phyloP scores from a whole-genome alignment of 1,139 yeast genomes.

The Debaryomyces udenii region DNA sequence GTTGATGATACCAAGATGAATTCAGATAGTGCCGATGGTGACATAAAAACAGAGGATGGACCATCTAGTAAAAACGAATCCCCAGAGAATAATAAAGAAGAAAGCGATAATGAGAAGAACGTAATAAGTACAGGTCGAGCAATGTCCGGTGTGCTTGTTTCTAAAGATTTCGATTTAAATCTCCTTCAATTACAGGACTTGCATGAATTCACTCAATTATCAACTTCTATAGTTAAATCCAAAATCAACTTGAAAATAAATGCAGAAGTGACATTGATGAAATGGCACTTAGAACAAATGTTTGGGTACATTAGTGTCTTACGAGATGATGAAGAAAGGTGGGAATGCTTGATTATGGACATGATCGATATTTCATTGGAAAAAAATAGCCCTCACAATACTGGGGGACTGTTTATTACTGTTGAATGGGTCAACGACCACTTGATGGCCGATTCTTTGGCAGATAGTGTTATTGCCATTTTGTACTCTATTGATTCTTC shows the following conservation, averaged over 20 bases:
- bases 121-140: conserved; percentile 41
- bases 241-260: conserved; percentile 76
- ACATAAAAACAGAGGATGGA: conserved; percentile 13
- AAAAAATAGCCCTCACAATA: conserved; percentile 37
- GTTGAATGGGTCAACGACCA: conserved; percentile 93
- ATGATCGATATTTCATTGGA: conserved; percentile 53
- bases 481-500: conserved; percentile 90
- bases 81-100: conserved; percentile 22
- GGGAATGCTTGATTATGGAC: conserved; percentile 54
- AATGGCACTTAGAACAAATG: conserved; percentile 94
- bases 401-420: conserved; percentile 47
- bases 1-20: conserved; percentile 15
- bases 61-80: conserved; percentile 23
- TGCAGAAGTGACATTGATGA: conserved; percentile 78
- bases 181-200: conserved; percentile 82
- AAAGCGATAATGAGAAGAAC: conserved; percentile 13
- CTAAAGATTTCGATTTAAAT: conserved; percentile 87
- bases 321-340: conserved; percentile 60
- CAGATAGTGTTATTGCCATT: conserved; percentile 91
- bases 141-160: conserved; percentile 86
- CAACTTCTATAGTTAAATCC: conserved; percentile 84
- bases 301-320: conserved; percentile 79
- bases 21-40: conserved; percentile 17
- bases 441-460: conserved; percentile 83
- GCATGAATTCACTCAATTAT: conserved; percentile 83